phyloP scores from a whole-genome alignment of 169 alveolate species.

The Plasmodium vivax region DNA sequence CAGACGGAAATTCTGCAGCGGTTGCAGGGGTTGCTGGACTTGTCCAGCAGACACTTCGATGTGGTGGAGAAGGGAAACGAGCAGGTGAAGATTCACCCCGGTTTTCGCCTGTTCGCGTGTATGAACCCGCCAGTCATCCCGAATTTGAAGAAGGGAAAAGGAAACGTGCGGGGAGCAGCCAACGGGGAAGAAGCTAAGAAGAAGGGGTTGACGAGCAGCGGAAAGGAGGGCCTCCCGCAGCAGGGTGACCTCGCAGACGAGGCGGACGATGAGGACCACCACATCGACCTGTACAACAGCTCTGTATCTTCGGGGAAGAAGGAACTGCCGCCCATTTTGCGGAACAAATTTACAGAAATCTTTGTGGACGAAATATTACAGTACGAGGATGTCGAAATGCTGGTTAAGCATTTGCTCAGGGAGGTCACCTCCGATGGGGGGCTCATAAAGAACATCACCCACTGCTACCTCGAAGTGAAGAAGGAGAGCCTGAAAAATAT shows the following conservation, averaged over 20 bases:
- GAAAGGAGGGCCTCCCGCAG: background rate
- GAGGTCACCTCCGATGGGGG: conserved; percentile 59
- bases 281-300: conserved; percentile 88
- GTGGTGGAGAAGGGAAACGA: conserved; percentile 90
- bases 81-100: conserved; percentile 90
- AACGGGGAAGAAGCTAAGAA: conserved; percentile 75
- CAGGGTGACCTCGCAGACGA: background rate
- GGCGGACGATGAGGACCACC: conserved; percentile 42
- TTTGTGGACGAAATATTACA: conserved; percentile 93
- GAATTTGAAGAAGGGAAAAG: conserved; percentile 56
- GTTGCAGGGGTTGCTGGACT: conserved; percentile 75
- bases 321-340: conserved; percentile 94
- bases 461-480: conserved; percentile 76
- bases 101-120: conserved; percentile 97
- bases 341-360: conserved; percentile 95
- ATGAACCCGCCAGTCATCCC: conserved; percentile 98
- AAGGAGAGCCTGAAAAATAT: conserved; percentile 45
- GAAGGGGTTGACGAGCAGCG: background rate
- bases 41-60: conserved; percentile 75
- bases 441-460: conserved; percentile 72
- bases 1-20: conserved; percentile 96
- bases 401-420: conserved; percentile 75
- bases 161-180: conserved; percentile 71
- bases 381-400: conserved; percentile 78
- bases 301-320: conserved; percentile 95